Percentiles rank a stretch among this genome's conserved stretches.
These are phyloP conservation scores for Chlamydomonas incerta DNA, from an alignment of 139 green algal genomes.

Conservation along the genomic window DNA sequence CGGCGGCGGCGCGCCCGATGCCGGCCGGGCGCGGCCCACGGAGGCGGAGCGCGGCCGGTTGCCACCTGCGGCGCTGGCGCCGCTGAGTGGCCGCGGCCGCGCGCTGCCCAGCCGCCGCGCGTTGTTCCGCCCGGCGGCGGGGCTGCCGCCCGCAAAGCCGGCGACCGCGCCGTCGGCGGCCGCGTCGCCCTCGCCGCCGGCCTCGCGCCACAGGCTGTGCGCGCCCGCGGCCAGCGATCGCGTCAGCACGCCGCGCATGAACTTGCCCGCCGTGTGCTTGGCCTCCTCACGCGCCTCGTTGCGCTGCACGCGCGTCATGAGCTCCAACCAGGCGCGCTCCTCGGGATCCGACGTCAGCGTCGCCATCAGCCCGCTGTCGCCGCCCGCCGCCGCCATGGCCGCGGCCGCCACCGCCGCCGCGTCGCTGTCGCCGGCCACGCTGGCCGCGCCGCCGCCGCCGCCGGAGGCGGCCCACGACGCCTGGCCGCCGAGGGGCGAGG, in stretches of 20 bases:
- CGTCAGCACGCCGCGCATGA: conserved; percentile 47
- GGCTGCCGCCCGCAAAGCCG: not conserved
- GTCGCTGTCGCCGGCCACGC: not conserved
- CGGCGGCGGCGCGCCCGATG: not conserved
- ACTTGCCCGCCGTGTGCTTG: conserved; percentile 13
- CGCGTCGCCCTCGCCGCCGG: not conserved
- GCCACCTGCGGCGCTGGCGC: not conserved
- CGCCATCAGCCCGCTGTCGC: conserved; percentile 29
- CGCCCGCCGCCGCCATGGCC: conserved; percentile 2
- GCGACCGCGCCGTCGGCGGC: not conserved
- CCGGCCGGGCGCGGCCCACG: not conserved
- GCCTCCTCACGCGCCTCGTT: conserved; percentile 2
- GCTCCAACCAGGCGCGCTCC: conserved; percentile 41
- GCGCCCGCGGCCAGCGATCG: conserved; percentile 53
- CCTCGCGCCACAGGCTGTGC: conserved; percentile 45
- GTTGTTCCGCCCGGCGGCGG: not conserved
- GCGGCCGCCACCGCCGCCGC: not conserved
- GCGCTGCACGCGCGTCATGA: not conserved
- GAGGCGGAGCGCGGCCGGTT: conserved; percentile 5
- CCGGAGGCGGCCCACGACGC: not conserved
- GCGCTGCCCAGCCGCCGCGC: conserved; percentile 21
- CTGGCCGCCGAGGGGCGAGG: not conserved
- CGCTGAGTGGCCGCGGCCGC: not conserved
- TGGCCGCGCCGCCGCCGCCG: not conserved
- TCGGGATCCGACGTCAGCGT: conserved; percentile 55